These are phyloP conservation scores for Sporothrix curviconia DNA, from an alignment of 2,329 filamentous ascomycete genomes.

Conservation along the genomic window DNA sequence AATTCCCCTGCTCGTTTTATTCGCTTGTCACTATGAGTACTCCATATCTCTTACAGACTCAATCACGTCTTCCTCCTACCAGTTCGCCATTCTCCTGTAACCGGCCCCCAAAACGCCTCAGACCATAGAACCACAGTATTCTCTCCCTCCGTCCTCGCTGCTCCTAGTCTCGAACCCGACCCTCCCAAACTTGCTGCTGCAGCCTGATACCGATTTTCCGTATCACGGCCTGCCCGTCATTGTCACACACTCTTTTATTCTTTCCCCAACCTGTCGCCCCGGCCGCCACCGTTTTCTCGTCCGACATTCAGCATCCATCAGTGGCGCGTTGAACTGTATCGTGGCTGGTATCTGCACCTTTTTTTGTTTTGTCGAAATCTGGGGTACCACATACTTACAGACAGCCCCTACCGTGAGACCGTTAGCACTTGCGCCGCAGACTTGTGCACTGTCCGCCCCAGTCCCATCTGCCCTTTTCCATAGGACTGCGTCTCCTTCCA, in stretches of 20 bases:
- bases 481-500: not conserved
- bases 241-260: not conserved
- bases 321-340: too few relatives aligned
- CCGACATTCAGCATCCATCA: too few relatives aligned
- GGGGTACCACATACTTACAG: not conserved
- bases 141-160: slow-evolving; percentile 6
- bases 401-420: not conserved
- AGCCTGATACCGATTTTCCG: slow-evolving; percentile 10
- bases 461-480: not conserved
- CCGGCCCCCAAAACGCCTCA: too few relatives aligned
- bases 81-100: too few relatives aligned
- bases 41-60: slow-evolving; percentile 6
- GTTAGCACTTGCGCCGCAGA: not conserved
- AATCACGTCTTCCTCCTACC: slow-evolving; percentile 4
- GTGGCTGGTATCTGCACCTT: too few relatives aligned
- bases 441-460: slow-evolving; percentile 1
- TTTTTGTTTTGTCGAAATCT: too few relatives aligned
- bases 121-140: too few relatives aligned
- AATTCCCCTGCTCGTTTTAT: too few relatives aligned
- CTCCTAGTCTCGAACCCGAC: slow-evolving; percentile 2
- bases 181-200: not conserved
- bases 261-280: not conserved
- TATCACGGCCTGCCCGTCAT: slow-evolving; percentile 3
- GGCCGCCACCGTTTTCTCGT: not conserved
- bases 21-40: too few relatives aligned